Evolutionary conservation across 2,329 filamentous ascomycete species (phyloP).

Genomic region (Purpureocillium takamizusanense): DNA sequence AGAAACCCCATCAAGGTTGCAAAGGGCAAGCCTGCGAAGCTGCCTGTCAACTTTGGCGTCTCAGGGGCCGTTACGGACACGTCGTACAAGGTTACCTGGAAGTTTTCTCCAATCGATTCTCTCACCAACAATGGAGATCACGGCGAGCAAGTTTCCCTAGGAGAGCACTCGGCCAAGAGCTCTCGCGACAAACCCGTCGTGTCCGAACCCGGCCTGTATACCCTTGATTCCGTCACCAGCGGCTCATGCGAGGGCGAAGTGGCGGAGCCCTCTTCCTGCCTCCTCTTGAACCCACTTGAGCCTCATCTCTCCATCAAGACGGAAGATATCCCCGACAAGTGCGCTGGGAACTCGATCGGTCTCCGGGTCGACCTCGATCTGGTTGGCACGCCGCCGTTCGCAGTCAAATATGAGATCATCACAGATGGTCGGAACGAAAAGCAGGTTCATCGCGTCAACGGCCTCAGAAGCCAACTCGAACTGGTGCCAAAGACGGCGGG

Average conservation of each 20-base stretch:
- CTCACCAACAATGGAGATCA: constrained; percentile 64
- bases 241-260: constrained; percentile 81
- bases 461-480: constrained; percentile 74
- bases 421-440: constrained; percentile 48
- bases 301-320: constrained; percentile 65
- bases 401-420: constrained; percentile 67
- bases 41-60: constrained; percentile 65
- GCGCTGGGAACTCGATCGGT: constrained; percentile 87
- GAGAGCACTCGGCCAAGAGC: constrained; percentile 52
- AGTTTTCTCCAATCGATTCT: constrained; percentile 67
- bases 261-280: constrained; percentile 86
- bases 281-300: constrained; percentile 83
- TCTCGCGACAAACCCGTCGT: constrained; percentile 58
- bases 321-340: constrained; percentile 88
- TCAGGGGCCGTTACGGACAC: constrained; percentile 50
- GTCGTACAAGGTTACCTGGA: constrained; percentile 67
- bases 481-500: constrained; percentile 75
- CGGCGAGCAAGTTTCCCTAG: constrained; percentile 46
- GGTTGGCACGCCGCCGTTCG: constrained; percentile 85
- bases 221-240: constrained; percentile 68
- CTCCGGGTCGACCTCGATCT: constrained; percentile 82
- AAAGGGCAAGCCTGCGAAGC: constrained; percentile 55
- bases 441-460: constrained; percentile 50
- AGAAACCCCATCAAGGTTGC: constrained; percentile 76
- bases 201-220: constrained; percentile 76